Conservation (phyloP, 1,284 basidiomycete genomes). For the Ustilago sp. region DNA sequence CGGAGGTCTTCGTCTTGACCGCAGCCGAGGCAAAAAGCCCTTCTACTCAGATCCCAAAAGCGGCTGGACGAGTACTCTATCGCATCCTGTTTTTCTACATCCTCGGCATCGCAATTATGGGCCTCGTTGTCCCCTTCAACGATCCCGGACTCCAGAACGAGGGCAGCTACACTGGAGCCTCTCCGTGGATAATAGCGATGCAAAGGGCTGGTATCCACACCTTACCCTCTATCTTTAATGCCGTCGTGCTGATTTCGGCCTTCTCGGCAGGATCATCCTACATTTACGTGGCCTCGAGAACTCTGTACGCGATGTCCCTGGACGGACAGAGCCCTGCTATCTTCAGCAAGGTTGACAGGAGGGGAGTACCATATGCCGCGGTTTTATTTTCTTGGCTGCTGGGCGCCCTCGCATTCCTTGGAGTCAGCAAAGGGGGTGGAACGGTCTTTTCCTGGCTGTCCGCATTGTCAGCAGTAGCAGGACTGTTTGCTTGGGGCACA, state of each 20-base stretch:
- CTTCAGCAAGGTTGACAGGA: slow-evolving; percentile 77
- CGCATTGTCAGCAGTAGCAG: slow-evolving; percentile 77
- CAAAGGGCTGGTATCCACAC: slow-evolving; percentile 70
- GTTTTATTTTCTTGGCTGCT: slow-evolving; percentile 79
- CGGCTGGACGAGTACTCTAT: slow-evolving; percentile 55
- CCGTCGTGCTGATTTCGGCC: slow-evolving; percentile 80
- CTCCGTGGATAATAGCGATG: slow-evolving; percentile 71
- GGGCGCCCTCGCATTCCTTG: slow-evolving; percentile 77
- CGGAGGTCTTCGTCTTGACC: slow-evolving; percentile 86
- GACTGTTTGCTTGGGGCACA: slow-evolving; percentile 84
- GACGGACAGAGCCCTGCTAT: slow-evolving; percentile 80
- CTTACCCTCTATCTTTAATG: slow-evolving; percentile 76
- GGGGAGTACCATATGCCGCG: slow-evolving; percentile 81
- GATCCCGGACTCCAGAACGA: slow-evolving; percentile 40
- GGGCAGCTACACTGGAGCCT: slow-evolving; percentile 43
- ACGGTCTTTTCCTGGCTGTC: slow-evolving; percentile 75
- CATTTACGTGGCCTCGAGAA: slow-evolving; percentile 84
- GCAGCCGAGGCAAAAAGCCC: slow-evolving; percentile 76
- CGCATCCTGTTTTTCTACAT: slow-evolving; percentile 71
- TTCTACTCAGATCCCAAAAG: slow-evolving; percentile 62
- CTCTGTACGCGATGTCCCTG: slow-evolving; percentile 78
- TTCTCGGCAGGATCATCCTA: slow-evolving; percentile 87
- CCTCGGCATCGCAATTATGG: slow-evolving; percentile 71
- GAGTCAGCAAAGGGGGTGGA: slow-evolving; percentile 67
- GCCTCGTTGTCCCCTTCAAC: slow-evolving; percentile 60